Conservation (phyloP, 371 early-diverging fungal genomes). For the Apophysomyces sp. region DNA sequence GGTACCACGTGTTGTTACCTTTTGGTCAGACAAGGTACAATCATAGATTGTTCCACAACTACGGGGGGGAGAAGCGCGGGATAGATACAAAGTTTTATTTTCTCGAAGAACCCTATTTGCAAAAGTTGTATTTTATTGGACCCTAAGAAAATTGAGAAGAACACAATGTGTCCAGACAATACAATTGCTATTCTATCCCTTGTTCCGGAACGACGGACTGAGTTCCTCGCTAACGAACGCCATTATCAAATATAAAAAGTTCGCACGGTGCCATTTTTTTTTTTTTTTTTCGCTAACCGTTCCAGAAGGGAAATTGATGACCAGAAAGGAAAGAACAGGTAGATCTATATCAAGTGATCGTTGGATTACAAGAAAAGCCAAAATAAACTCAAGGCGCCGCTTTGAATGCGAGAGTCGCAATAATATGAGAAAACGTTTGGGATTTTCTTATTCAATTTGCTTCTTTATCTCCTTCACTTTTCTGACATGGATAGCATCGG, state of each 20-base stretch:
- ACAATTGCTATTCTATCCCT: too few relatives aligned
- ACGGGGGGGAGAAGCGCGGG: background rate
- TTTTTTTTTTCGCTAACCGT: background rate
- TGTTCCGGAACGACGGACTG: background rate
- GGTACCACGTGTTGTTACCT: background rate
- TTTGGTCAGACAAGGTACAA: background rate
- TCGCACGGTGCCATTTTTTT: background rate
- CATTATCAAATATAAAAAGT: background rate
- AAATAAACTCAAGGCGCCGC: background rate
- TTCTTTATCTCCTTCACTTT: slow-evolving; percentile 18
- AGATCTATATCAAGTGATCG: slow-evolving; percentile 1
- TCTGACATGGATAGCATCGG: background rate
- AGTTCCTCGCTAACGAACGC: too few relatives aligned
- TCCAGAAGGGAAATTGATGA: background rate
- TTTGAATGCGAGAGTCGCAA: background rate
- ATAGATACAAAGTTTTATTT: background rate
- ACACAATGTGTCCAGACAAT: too few relatives aligned
- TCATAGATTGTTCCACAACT: background rate
- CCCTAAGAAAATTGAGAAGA: background rate
- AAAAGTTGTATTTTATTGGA: background rate
- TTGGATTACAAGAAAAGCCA: background rate
- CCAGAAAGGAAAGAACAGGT: background rate
- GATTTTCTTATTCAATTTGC: slow-evolving; percentile 18
- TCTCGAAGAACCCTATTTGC: background rate
- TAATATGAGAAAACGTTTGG: background rate